Conservation (phyloP, 768 basidiomycete species). For the Tubosaeta sp. region DNA sequence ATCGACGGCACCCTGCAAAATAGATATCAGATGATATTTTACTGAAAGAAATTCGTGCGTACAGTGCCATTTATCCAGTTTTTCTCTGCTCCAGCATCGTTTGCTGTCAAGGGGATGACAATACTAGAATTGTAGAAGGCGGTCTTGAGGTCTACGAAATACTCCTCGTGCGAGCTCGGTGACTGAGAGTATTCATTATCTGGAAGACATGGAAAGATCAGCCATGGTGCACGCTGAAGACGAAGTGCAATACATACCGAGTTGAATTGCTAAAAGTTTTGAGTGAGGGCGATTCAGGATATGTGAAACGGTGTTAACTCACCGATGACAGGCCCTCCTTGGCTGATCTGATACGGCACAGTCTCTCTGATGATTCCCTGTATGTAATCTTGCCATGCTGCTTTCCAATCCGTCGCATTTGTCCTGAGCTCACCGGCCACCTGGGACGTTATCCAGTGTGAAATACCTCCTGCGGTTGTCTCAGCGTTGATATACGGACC, state of each 20-base stretch:
- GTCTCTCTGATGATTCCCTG: constrained; percentile 59
- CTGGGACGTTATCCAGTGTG: constrained; percentile 66
- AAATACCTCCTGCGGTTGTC: constrained; percentile 71
- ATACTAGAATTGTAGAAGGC: constrained; percentile 54
- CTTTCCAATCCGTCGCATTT: constrained; percentile 59
- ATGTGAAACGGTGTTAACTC: constrained; percentile 14
- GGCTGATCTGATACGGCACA: constrained; percentile 59
- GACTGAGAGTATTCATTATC: constrained; percentile 75
- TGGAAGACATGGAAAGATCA: constrained; percentile 18
- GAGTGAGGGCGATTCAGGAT: background rate
- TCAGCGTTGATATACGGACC: constrained; percentile 69
- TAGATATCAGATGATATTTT: constrained; percentile 1
- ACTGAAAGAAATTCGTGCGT: constrained; percentile 14
- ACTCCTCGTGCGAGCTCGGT: constrained; percentile 41
- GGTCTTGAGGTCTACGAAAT: constrained; percentile 59
- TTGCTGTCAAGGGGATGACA: constrained; percentile 70
- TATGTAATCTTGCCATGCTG: constrained; percentile 71
- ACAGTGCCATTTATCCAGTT: constrained; percentile 74
- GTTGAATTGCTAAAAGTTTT: constrained; percentile 43
- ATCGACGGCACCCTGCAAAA: constrained; percentile 61
- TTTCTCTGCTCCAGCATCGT: constrained; percentile 53
- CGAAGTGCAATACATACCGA: constrained; percentile 37
- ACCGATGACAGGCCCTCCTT: constrained; percentile 76
- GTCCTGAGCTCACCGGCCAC: constrained; percentile 68
- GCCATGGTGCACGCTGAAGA: background rate